Percentiles rank a stretch among this genome's conserved stretches.
Conservation (phyloP, 1,284 basidiomycete species). For the Ceratobasidium sp. region DNA sequence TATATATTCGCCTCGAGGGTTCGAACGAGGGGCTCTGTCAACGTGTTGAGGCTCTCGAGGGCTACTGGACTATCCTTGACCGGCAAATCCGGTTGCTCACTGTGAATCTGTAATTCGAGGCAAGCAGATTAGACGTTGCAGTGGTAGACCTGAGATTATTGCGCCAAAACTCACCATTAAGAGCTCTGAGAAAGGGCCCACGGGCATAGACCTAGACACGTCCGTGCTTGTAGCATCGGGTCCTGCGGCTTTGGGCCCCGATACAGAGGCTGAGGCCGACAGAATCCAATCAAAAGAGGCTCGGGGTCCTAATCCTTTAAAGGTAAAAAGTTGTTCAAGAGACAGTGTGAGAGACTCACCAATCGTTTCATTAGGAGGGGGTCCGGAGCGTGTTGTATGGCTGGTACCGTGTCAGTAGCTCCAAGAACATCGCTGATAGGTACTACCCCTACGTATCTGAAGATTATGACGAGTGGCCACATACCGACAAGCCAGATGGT, state of each 20-base stretch:
- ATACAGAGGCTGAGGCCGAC: neutral
- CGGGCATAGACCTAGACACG: no score
- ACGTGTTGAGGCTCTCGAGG: neutral
- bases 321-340: neutral
- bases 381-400: neutral
- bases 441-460: conserved; percentile 4
- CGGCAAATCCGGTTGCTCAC: neutral
- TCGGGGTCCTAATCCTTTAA: neutral
- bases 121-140: neutral
- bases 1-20: neutral
- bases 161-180: neutral
- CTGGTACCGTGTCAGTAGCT: neutral
- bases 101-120: neutral
- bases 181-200: neutral
- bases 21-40: neutral
- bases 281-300: neutral
- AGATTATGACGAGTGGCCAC: no score
- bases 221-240: no score
- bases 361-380: neutral
- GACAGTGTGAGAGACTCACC: neutral
- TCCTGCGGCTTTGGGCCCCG: no score
- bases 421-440: neutral
- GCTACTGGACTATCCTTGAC: neutral
- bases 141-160: neutral
- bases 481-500: no score